Conservation (phyloP, 495 filamentous ascomycete genomes). For the Melanomma pulvis-pyrius region DNA sequence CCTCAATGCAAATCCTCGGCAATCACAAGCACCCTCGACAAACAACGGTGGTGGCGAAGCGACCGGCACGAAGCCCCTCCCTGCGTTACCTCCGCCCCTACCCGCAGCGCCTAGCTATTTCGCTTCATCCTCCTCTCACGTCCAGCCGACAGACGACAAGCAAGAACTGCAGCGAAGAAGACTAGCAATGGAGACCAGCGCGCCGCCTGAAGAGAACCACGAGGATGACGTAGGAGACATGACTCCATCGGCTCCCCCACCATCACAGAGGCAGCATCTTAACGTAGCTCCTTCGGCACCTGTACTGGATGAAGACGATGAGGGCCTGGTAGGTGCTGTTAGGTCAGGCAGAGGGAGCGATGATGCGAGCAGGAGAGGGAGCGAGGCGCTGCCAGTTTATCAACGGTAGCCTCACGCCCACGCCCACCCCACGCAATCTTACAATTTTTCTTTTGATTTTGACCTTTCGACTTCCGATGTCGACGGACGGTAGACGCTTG, state of each 20-base stretch:
- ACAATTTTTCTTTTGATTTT: not conserved
- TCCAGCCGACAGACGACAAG: slow-evolving; percentile 68
- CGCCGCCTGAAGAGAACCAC: slow-evolving; percentile 56
- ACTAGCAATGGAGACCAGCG: slow-evolving; percentile 71
- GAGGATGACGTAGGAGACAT: not conserved
- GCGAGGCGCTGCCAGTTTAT: slow-evolving; percentile 6
- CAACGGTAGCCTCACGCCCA: not conserved
- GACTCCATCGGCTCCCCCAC: slow-evolving; percentile 8
- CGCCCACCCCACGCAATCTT: not conserved
- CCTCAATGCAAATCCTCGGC: slow-evolving; percentile 5
- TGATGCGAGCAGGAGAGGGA: not conserved
- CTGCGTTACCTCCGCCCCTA: not conserved
- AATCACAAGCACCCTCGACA: not conserved
- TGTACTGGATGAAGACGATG: slow-evolving; percentile 64
- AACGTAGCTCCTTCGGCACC: slow-evolving; percentile 63
- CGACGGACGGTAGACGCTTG: not conserved
- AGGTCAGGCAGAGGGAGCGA: not conserved
- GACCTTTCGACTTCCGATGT: too few relatives aligned
- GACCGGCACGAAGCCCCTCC: slow-evolving; percentile 2
- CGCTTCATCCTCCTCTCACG: slow-evolving; percentile 20
- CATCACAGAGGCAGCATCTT: not conserved
- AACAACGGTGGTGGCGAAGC: not conserved
- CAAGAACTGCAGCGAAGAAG: slow-evolving; percentile 78
- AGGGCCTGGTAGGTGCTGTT: slow-evolving; percentile 35
- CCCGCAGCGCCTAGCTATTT: slow-evolving; percentile 20